Evolutionary conservation across 768 basidiomycete genomes (phyloP), one percentile per base, ranked within the genome.

Genomic region (Glaciozyma antarctica): DNA sequence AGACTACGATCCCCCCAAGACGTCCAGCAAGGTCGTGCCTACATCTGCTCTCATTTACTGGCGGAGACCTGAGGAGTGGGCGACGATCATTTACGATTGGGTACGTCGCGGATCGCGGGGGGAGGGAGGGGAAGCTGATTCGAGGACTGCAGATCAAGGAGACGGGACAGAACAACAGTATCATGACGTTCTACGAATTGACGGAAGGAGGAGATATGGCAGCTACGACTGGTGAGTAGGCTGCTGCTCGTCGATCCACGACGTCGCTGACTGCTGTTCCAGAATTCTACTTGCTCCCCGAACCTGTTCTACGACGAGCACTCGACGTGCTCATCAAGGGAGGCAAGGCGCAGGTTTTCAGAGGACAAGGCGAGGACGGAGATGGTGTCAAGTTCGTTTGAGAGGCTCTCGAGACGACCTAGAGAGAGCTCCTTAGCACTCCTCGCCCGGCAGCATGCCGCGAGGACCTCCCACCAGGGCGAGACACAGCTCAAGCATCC

Each of bases 171-270:
- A 75, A 65, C 10, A 73, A 74, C 30, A 74, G 73, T 17, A 78
- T 80, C 67, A 69, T 80, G 72, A 80, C 79, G 0, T 77, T 79
- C 58, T 78, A 77, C 67, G 79, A 80, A 61, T 71, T 80, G 16
- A 77, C 76, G 3, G 77, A 79, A 38, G 60, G 60, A 1, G 77
- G 77, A 22, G 77, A 77, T 62, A 58, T 77, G 55, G 73, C 75
- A 19, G 68, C 76, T 64, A 73, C 71, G 22, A 76, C 75, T 43
- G 76, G 73, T 75, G 1, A 60, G 49, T 38, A 53, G 59, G 32
- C 41, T 44, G 10, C 32, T 22, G 8, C 43, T 12, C 41, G 13
- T 41, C 34, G 5, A 21, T 30, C 4, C 17, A 24, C 19, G 21
- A 26, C n/a, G 5, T 3, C 44, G 45, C 53, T 69, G 41, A 47